Conservation (phyloP, 2,329 filamentous ascomycete species). For the Exophiala phaeomuriformis region DNA sequence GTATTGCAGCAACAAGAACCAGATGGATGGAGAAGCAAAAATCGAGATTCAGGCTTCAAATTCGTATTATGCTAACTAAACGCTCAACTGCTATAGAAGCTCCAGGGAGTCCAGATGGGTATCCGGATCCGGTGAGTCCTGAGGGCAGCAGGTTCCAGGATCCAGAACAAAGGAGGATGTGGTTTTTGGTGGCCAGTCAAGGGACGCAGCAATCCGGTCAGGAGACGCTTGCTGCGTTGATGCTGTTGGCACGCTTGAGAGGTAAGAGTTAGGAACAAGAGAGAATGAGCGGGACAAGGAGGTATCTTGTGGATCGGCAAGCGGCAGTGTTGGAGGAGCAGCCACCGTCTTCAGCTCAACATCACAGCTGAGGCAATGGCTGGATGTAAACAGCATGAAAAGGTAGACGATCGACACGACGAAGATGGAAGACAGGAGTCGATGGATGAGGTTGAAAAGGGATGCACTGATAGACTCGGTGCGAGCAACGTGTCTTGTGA, state of each 20-base stretch:
- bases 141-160: neutral
- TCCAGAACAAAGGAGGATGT: constrained; percentile 14
- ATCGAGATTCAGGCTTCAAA: constrained; percentile 27
- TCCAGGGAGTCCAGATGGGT: constrained; percentile 15
- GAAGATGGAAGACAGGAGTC: neutral
- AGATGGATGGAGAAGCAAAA: constrained; percentile 22
- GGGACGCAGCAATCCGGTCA: neutral
- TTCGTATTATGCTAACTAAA: constrained; percentile 27
- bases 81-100: constrained; percentile 26
- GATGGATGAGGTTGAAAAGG: neutral
- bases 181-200: constrained; percentile 12
- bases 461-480: neutral
- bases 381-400: neutral
- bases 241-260: constrained; percentile 11
- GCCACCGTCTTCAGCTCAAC: constrained; percentile 23
- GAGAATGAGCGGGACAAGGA: constrained; percentile 18
- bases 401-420: neutral
- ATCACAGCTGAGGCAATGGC: constrained; percentile 22
- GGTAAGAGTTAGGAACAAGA: constrained; percentile 13
- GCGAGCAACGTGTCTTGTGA: neutral
- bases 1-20: constrained; percentile 23
- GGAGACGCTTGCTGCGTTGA: constrained; percentile 1
- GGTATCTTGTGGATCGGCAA: constrained; percentile 6
- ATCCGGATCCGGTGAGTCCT: constrained; percentile 16
- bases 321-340: constrained; percentile 7